These are phyloP conservation scores for Penicillium italicum DNA, from an alignment of 2,329 filamentous ascomycete genomes.

Conservation along the genomic window DNA sequence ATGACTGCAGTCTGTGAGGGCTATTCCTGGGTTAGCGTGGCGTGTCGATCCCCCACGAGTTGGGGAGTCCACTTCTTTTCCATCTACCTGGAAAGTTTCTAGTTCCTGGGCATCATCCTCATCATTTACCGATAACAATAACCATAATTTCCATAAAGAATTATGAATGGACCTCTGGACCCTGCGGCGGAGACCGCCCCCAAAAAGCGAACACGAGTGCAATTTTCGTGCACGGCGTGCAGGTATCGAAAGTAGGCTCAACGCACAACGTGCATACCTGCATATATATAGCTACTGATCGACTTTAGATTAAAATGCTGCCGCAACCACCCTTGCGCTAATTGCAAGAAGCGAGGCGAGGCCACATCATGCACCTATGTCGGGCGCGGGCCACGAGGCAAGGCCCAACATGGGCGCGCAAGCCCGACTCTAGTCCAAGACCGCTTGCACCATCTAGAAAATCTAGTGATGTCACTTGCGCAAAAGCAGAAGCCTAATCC, in stretches of 20 bases:
- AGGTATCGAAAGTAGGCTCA: conserved; percentile 34
- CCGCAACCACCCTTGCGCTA: conserved; percentile 35
- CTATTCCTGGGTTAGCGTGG: not conserved
- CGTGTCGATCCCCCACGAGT: not conserved
- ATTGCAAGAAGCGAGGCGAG: conserved; percentile 35
- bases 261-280: not conserved
- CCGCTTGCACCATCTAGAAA: conserved; percentile 37
- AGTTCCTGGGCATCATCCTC: not conserved
- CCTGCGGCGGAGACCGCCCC: not conserved
- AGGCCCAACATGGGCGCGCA: conserved; percentile 24
- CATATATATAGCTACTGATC: not conserved
- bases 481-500: conserved; percentile 25
- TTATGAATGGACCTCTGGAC: conserved; percentile 1
- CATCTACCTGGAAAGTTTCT: not conserved
- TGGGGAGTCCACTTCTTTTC: not conserved
- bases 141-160: not conserved
- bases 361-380: conserved; percentile 33
- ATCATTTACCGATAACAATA: not conserved
- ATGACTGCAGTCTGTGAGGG: not conserved
- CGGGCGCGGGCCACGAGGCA: conserved; percentile 34
- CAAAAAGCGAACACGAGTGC: conserved; percentile 37
- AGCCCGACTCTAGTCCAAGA: conserved; percentile 34
- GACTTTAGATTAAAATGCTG: conserved; percentile 34
- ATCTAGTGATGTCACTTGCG: conserved; percentile 35
- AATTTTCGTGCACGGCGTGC: conserved; percentile 40